These are phyloP conservation scores for Papiliotrema nemorosa DNA, from an alignment of 1,284 basidiomycete genomes.

Conservation along the genomic window DNA sequence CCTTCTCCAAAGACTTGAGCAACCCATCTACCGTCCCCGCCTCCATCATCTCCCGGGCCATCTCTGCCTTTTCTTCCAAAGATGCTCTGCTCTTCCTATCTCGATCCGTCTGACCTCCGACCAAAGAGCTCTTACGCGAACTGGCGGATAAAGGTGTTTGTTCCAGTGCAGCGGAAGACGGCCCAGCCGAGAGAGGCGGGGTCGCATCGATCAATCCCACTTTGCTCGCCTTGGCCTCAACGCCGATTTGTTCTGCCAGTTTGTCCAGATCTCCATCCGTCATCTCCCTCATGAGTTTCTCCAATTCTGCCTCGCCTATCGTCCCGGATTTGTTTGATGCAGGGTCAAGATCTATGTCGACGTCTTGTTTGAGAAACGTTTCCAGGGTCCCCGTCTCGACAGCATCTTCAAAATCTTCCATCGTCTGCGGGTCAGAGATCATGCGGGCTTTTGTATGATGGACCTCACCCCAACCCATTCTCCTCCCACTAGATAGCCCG, in stretches of 20 bases:
- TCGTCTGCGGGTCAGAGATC: constrained; percentile 24
- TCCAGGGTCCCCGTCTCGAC: constrained; percentile 39
- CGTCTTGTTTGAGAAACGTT: constrained; percentile 41
- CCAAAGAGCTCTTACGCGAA: neutral
- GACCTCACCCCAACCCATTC: constrained; percentile 48
- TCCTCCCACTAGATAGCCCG: constrained; percentile 45
- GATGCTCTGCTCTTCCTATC: neutral
- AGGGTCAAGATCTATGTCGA: constrained; percentile 15
- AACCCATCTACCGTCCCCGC: constrained; percentile 10
- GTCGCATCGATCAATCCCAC: constrained; percentile 9
- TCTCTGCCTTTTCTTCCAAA: constrained; percentile 8
- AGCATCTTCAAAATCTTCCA: constrained; percentile 48
- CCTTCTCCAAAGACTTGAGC: constrained; percentile 11
- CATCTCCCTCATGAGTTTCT: constrained; percentile 45
- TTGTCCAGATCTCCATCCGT: constrained; percentile 39
- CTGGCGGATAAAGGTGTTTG: neutral
- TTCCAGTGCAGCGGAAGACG: neutral
- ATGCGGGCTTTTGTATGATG: too few species aligned
- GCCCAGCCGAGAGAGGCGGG: neutral
- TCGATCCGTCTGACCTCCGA: neutral
- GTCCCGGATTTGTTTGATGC: constrained; percentile 13
- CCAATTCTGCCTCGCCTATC: constrained; percentile 42
- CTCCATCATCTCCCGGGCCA: constrained; percentile 7
- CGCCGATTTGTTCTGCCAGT: constrained; percentile 35
- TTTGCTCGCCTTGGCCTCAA: constrained; percentile 10